These are phyloP conservation scores for Fusarium sp. DNA, from an alignment of 2,329 filamentous ascomycete species.

Conservation along the genomic window DNA sequence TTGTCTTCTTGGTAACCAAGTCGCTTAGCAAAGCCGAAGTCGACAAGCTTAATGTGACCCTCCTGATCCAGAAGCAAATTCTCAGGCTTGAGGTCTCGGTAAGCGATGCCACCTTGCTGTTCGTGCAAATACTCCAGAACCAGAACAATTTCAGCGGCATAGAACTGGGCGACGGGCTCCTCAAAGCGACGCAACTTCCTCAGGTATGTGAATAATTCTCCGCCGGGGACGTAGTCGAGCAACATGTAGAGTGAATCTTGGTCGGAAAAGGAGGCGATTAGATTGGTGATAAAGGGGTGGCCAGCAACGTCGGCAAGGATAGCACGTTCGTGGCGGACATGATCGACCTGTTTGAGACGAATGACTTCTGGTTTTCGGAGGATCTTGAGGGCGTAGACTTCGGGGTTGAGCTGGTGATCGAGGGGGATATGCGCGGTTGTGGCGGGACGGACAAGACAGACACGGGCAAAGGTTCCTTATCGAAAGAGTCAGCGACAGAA, in stretches of 20 bases:
- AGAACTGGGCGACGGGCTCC: conserved; percentile 82
- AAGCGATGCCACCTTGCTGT: conserved; percentile 80
- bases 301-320: conserved; percentile 83
- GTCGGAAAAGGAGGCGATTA: conserved; percentile 84
- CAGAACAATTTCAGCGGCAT: conserved; percentile 85
- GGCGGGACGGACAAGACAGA: conserved; percentile 80
- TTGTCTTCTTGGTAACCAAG: conserved; percentile 67
- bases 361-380: conserved; percentile 80
- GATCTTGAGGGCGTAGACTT: conserved; percentile 86
- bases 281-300: conserved; percentile 85
- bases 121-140: conserved; percentile 87
- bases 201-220: conserved; percentile 87
- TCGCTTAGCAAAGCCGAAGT: conserved; percentile 88
- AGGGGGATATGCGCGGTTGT: conserved; percentile 61
- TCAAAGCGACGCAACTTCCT: conserved; percentile 83
- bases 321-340: conserved; percentile 85
- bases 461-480: conserved; percentile 82
- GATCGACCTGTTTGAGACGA: conserved; percentile 86
- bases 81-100: conserved; percentile 85
- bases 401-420: conserved; percentile 54
- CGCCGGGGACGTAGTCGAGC: conserved; percentile 85
- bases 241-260: conserved; percentile 84
- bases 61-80: conserved; percentile 83
- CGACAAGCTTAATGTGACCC: conserved; percentile 85
- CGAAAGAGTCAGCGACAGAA: conserved; percentile 12